Evolutionary conservation across 1,284 basidiomycete species (phyloP), one percentile per base, ranked within the genome.

Genomic region (Pascua sp.): DNA sequence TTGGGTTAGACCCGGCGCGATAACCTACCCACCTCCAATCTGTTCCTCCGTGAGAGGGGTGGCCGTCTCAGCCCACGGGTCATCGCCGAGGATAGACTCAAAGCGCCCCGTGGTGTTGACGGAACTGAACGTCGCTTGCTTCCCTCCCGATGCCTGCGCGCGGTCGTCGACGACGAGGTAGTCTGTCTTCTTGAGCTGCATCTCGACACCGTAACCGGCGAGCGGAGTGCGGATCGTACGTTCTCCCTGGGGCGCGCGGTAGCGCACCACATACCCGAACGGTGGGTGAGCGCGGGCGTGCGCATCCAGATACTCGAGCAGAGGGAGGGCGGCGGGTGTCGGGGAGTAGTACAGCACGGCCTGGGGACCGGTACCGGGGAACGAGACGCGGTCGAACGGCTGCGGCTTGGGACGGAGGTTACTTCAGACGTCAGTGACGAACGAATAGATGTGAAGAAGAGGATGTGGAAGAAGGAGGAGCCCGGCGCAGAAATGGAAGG

Each of bases 101-200:
- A 58, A 55, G 50, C 70, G 70, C 17, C 47, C 51, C 9, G 41
- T 45, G 9, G 32, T 13, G 15, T 44, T 38, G 11, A 16, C 10
- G 36, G 40, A 42, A 13, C 48, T 12, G 38, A 49, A 39, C 37
- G 50, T 41, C 9, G 42, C 59, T 55, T 63, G 61, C 24, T 8
- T 45, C 5, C 39, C 50, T 24, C 37, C 53, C 4, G 47, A 39
- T 2, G 48, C 59, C 7, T 56, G 57, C 7, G 53, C 66, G 60
- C 93, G 80, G 72, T 97, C 93, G 70, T 97, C 93, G 4, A 98
- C 81, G 3, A 90, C 92, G 13, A 98, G 84, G 71, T 98, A 98
- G 72, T 98, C 95, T 79, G 86, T 97, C 78, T 95, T 97, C 80
- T 98, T 98, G 66, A 98, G 78, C 67, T 96, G 91, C 55, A 98